Conservation (phyloP, 2,329 filamentous ascomycete genomes). For the Zasmidium cellare region DNA sequence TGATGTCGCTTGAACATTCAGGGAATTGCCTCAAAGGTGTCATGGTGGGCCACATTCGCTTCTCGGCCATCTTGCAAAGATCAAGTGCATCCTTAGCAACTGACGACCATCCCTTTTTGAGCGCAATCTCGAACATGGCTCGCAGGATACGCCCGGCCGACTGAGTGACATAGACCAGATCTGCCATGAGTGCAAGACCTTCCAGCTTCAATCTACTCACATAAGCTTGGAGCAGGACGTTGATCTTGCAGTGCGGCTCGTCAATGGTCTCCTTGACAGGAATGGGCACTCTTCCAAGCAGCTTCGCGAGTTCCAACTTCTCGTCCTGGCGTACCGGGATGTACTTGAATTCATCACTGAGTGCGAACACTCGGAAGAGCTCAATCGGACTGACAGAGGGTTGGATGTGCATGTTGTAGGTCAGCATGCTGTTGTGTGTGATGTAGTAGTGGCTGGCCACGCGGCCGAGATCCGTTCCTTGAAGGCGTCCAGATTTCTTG, state of each 20-base stretch:
- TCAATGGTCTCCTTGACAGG: conserved; percentile 98
- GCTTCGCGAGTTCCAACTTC: conserved; percentile 91
- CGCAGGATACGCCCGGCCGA: conserved; percentile 94
- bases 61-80: conserved; percentile 98
- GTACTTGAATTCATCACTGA: conserved; percentile 98
- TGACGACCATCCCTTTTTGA: conserved; percentile 93
- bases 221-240: conserved; percentile 93
- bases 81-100: conserved; percentile 91
- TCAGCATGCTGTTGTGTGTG: conserved; percentile 92
- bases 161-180: conserved; percentile 98
- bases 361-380: conserved; percentile 91
- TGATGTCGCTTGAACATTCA: conserved; percentile 75
- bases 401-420: conserved; percentile 93
- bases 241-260: conserved; percentile 96
- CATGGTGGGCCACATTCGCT: conserved; percentile 99
- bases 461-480: conserved; percentile 89
- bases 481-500: conserved; percentile 83
- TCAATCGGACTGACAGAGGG: conserved; percentile 92
- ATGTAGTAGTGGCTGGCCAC: conserved; percentile 99
- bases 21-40: conserved; percentile 90
- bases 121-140: conserved; percentile 93
- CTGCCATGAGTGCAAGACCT: conserved; percentile 92
- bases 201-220: conserved; percentile 94
- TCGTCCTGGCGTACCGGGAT: conserved; percentile 97
- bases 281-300: conserved; percentile 85